Evolutionary conservation across 345 rosid species (phyloP).

Genomic region (Euphorbia lathyris): DNA sequence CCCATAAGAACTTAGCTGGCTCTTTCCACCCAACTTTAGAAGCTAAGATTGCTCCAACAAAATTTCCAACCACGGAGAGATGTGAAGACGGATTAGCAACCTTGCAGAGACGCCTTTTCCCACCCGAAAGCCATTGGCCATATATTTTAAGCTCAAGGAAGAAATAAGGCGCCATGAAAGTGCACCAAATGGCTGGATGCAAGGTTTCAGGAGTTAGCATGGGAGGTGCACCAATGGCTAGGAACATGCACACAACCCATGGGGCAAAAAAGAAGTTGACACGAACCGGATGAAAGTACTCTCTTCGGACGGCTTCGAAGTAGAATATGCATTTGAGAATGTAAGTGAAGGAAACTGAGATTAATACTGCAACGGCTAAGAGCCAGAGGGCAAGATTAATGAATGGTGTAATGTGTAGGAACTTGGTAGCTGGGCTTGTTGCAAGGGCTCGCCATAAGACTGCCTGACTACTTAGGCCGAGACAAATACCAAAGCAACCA

Average conservation of each 20-base stretch:
- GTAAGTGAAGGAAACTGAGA: slow-evolving; percentile 65
- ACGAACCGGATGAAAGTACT: slow-evolving; percentile 82
- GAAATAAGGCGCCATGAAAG: slow-evolving; percentile 79
- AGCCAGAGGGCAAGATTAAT: slow-evolving; percentile 74
- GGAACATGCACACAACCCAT: slow-evolving; percentile 95
- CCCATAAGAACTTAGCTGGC: slow-evolving; percentile 85
- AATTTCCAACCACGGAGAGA: slow-evolving; percentile 90
- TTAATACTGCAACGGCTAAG: slow-evolving; percentile 49
- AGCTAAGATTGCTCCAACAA: slow-evolving; percentile 90
- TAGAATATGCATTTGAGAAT: slow-evolving; percentile 79
- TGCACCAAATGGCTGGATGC: slow-evolving; percentile 77
- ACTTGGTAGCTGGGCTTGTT: slow-evolving; percentile 62
- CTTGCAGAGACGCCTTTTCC: slow-evolving; percentile 87
- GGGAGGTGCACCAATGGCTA: slow-evolving; percentile 70
- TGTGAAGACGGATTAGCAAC: slow-evolving; percentile 95
- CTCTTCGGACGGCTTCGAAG: slow-evolving; percentile 91
- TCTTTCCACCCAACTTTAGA: slow-evolving; percentile 84
- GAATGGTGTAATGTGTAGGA: slow-evolving; percentile 63
- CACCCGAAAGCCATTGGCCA: slow-evolving; percentile 95
- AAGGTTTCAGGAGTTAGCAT: slow-evolving; percentile 35
- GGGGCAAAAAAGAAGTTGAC: slow-evolving; percentile 95
- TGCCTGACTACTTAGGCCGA: slow-evolving; percentile 89
- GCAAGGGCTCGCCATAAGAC: slow-evolving; percentile 78
- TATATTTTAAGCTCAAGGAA: slow-evolving; percentile 87
- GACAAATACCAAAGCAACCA: slow-evolving; percentile 84